A percentile compares a stretch with the other conserved stretches of the same genome.
These are phyloP conservation scores for Sporisorium scitamineum DNA, from an alignment of 1,284 basidiomycete species.

Conservation along the genomic window DNA sequence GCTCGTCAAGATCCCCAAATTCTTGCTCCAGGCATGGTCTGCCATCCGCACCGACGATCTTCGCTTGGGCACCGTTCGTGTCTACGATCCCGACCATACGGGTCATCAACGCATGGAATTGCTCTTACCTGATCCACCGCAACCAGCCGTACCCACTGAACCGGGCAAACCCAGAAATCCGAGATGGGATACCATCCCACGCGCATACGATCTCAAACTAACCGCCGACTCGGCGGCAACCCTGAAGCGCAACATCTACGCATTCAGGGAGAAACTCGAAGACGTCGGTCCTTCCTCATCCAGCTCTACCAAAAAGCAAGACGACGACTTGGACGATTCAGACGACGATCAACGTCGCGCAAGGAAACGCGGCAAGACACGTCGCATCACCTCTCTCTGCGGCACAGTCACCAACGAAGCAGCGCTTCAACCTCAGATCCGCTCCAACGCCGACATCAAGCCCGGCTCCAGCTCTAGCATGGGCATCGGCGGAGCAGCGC, in stretches of 20 bases:
- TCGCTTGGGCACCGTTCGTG: conserved; percentile 71
- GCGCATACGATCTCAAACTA: conserved; percentile 62
- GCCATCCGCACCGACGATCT: conserved; percentile 71
- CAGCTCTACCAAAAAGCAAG: conserved; percentile 23
- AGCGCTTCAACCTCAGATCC: conserved; percentile 60
- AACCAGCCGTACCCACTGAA: conserved; percentile 49
- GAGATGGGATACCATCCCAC: conserved; percentile 47
- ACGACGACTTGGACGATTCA: conserved; percentile 26
- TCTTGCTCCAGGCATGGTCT: conserved; percentile 72
- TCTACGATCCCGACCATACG: conserved; percentile 70
- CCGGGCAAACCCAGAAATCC: conserved; percentile 33
- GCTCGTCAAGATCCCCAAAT: conserved; percentile 72
- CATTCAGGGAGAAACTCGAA: conserved; percentile 59
- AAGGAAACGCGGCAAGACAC: conserved; percentile 32
- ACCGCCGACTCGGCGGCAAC: conserved; percentile 54
- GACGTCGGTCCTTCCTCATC: conserved; percentile 17
- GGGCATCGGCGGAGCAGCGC: conserved; percentile 48
- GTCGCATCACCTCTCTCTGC: conserved; percentile 49
- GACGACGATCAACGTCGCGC: conserved; percentile 18
- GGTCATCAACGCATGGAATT: conserved; percentile 67
- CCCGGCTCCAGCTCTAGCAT: conserved; percentile 1
- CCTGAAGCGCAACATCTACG: conserved; percentile 59
- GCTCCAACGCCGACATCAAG: conserved; percentile 30
- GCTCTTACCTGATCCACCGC: conserved; percentile 56
- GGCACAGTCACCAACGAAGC: conserved; percentile 66